phyloP scores from a whole-genome alignment of 1,284 basidiomycete genomes.

The Apiotrichum mycotoxinovorans region DNA sequence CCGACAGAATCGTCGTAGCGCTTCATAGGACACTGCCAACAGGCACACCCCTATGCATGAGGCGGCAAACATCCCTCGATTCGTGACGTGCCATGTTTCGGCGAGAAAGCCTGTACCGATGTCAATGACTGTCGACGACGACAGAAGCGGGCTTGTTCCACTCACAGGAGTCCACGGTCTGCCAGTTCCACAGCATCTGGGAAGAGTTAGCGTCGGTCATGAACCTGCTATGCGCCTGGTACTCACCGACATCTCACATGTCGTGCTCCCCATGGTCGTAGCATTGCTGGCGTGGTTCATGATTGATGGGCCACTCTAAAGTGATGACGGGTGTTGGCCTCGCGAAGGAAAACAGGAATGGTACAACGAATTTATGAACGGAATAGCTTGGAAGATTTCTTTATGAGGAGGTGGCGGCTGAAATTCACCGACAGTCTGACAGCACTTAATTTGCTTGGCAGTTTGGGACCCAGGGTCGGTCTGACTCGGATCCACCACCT shows the following conservation, averaged over 20 bases:
- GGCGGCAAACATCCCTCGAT: slow-evolving; percentile 29
- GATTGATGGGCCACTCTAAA: neutral
- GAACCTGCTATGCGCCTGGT: neutral
- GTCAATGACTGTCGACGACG: neutral
- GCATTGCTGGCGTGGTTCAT: neutral
- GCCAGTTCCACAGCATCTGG: slow-evolving; percentile 41
- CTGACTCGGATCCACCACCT: too few relatives aligned
- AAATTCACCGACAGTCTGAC: too few relatives aligned
- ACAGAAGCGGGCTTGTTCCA: neutral
- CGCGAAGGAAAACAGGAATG: too few relatives aligned
- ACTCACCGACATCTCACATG: slow-evolving; percentile 6
- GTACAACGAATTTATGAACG: too few relatives aligned
- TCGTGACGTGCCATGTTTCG: slow-evolving; percentile 29
- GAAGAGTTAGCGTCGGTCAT: neutral
- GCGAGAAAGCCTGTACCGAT: slow-evolving; percentile 27
- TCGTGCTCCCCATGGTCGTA: neutral
- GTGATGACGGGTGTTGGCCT: neutral
- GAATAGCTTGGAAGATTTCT: too few relatives aligned
- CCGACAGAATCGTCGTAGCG: slow-evolving; percentile 15
- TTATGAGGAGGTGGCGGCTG: too few relatives aligned
- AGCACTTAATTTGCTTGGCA: too few relatives aligned
- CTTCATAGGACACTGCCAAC: slow-evolving; percentile 25
- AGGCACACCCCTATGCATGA: slow-evolving; percentile 27
- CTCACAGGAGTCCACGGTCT: slow-evolving; percentile 27
- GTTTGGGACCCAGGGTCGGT: too few relatives aligned